phyloP scores from a whole-genome alignment of 2,329 filamentous ascomycete species.

The Macroventuria anomochaeta region DNA sequence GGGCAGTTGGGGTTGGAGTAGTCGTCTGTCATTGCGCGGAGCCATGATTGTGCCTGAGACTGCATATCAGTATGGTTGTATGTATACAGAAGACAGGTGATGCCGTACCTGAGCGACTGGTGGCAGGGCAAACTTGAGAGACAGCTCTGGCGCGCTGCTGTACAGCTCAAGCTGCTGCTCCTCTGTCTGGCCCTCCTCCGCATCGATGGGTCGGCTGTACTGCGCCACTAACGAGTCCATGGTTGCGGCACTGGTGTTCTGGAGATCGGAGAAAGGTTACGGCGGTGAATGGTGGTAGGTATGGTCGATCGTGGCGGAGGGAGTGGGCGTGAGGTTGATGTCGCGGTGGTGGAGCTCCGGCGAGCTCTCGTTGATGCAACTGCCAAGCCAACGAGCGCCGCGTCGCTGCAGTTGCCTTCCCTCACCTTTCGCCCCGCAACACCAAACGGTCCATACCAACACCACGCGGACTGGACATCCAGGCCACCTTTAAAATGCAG shows the following conservation, averaged over 20 bases:
- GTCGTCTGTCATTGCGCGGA: constrained; percentile 96
- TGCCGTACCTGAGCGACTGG: constrained; percentile 81
- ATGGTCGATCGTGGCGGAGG: constrained; percentile 16
- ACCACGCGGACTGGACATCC: background rate
- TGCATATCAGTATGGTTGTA: constrained; percentile 4
- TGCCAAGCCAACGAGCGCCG: constrained; percentile 22
- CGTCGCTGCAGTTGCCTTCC: constrained; percentile 33
- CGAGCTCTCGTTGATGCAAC: constrained; percentile 24
- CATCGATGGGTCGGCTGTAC: constrained; percentile 81
- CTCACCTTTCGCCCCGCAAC: constrained; percentile 4
- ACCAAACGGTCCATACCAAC: background rate
- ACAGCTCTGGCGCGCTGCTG: constrained; percentile 75
- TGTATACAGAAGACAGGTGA: background rate
- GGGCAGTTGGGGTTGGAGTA: constrained; percentile 94
- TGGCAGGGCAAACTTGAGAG: constrained; percentile 93
- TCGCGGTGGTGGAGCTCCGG: constrained; percentile 31
- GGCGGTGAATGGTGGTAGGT: background rate
- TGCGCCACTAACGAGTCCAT: constrained; percentile 95
- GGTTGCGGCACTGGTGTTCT: constrained; percentile 19
- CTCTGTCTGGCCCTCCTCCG: constrained; percentile 74
- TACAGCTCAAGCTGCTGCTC: constrained; percentile 74
- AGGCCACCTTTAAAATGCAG: too few relatives aligned
- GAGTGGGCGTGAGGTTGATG: constrained; percentile 23
- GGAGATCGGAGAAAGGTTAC: constrained; percentile 1
- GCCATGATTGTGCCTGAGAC: constrained; percentile 87